These are phyloP conservation scores for Lepidium didymum DNA, from an alignment of 345 rosid species.

Conservation along the genomic window DNA sequence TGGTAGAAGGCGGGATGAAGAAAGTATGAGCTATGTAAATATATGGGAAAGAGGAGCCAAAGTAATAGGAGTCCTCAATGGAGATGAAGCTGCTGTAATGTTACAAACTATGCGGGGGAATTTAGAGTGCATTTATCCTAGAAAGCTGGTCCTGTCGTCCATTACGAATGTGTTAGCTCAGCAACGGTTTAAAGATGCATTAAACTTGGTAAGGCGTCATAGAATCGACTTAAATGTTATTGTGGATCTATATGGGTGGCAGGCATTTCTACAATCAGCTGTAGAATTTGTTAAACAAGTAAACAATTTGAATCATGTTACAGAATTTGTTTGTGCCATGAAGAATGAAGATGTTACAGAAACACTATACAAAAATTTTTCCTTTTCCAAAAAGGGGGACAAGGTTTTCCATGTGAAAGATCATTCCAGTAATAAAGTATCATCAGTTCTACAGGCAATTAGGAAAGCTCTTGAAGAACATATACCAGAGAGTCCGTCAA, in stretches of 20 bases:
- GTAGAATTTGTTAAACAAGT: slow-evolving; percentile 80
- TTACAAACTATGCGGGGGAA: slow-evolving; percentile 85
- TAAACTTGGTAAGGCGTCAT: slow-evolving; percentile 89
- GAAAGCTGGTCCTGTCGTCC: slow-evolving; percentile 81
- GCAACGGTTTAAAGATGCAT: slow-evolving; percentile 67
- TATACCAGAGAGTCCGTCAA: slow-evolving; percentile 72
- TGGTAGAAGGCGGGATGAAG: slow-evolving; percentile 54
- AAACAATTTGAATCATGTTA: slow-evolving; percentile 69
- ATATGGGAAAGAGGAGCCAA: slow-evolving; percentile 95
- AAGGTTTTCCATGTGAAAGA: slow-evolving; percentile 36
- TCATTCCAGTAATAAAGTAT: slow-evolving; percentile 51
- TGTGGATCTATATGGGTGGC: slow-evolving; percentile 83
- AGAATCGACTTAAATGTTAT: slow-evolving; percentile 88
- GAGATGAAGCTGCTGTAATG: slow-evolving; percentile 82
- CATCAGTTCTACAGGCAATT: slow-evolving; percentile 70
- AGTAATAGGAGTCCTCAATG: slow-evolving; percentile 79
- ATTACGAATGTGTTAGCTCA: slow-evolving; percentile 66
- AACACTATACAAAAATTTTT: slow-evolving; percentile 53
- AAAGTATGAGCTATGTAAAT: slow-evolving; percentile 49
- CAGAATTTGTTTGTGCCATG: slow-evolving; percentile 87
- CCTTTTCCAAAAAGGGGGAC: slow-evolving; percentile 36
- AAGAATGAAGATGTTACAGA: slow-evolving; percentile 69
- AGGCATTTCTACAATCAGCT: slow-evolving; percentile 60
- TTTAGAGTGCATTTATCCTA: slow-evolving; percentile 82
- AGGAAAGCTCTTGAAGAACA: slow-evolving; percentile 77